Base-by-base conservation (phyloP, 805 yeast genomes). In the Yamadazyma scolyti region DNA sequence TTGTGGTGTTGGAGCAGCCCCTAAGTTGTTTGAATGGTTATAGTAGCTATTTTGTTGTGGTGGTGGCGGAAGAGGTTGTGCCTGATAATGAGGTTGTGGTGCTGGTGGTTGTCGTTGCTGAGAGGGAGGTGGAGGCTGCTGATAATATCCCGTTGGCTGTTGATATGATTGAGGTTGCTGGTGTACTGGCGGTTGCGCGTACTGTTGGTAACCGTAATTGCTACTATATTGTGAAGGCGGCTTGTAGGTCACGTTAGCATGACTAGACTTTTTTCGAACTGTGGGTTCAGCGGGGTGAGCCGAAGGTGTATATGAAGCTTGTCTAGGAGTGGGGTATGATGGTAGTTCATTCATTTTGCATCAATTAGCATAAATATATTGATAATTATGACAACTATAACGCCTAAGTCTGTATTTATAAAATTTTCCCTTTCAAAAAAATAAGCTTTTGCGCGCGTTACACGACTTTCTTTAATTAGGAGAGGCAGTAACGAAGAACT, bases 251-350 rank as follows among this genome's bases (percentile, higher is more conserved):
- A 34, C 37, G 25, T 33, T 31, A 9, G 19, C 19, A 18, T 35
- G 40, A 12, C 28, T 16, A 5, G 36, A 29, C 14, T 43, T 41
- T 21, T 24, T 39, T 25, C 37, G 33, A 17, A 41, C 27, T 13
- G 28, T 12, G 12, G 34, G 23, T 15, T 35, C 16, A 12, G 17
- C 18, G 4, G 32, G 34, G 10, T 14, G 38, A 16, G 21, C 40
- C 14, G 33, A 39, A 18, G 44, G 39, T 11, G 47, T 50, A 36
- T 59, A 55, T 3, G 66, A 51, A 5, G 68, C 68, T 48, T 66
- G 70, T 30, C 56, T 65, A 2, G 72, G 73, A 16, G 73, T 66
- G 5, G 71, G 73, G 43, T 62, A 64, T 46, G 54, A 45, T 14
- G 73, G 73, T 42, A 66, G 50, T 21, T 66, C 71, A 51, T 66